Percentiles rank a stretch among this genome's conserved stretches.
Evolutionary conservation across 2,329 filamentous ascomycete species (phyloP).

Genomic region (Epichloe gansuensis): DNA sequence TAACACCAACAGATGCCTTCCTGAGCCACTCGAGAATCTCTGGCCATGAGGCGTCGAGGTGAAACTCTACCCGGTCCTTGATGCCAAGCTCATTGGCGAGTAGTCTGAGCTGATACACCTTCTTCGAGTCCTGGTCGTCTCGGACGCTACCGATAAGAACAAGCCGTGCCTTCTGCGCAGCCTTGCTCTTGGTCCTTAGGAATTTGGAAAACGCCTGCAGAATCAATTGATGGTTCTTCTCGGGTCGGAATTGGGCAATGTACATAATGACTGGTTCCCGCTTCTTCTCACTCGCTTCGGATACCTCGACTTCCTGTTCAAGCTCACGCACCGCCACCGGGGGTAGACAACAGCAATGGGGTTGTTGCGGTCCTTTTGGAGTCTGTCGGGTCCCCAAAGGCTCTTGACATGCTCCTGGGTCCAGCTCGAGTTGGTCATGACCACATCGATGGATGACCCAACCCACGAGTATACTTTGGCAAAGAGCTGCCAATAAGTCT

Average conservation of each 20-base stretch:
- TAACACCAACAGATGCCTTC: constrained; percentile 73
- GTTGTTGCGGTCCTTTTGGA: constrained; percentile 30
- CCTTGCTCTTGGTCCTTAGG: constrained; percentile 40
- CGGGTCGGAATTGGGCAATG: constrained; percentile 93
- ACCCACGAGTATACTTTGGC: constrained; percentile 72
- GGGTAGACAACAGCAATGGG: constrained; percentile 75
- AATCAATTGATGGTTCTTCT: constrained; percentile 90
- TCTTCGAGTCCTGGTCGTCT: constrained; percentile 65
- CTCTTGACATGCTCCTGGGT: constrained; percentile 72
- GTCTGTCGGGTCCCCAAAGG: constrained; percentile 59
- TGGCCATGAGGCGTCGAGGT: constrained; percentile 82
- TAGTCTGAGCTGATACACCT: constrained; percentile 79
- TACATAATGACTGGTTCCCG: constrained; percentile 71
- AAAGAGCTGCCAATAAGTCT: constrained; percentile 76
- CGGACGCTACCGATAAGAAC: constrained; percentile 89
- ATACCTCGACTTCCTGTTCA: constrained; percentile 60
- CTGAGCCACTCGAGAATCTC: constrained; percentile 71
- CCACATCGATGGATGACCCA: constrained; percentile 74
- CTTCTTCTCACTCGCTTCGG: constrained; percentile 51
- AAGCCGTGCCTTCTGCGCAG: constrained; percentile 48
- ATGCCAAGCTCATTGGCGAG: constrained; percentile 78
- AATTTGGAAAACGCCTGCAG: constrained; percentile 75
- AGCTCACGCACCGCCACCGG: constrained; percentile 85
- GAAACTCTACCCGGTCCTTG: constrained; percentile 73
- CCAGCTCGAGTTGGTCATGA: constrained; percentile 97